phyloP scores from a whole-genome alignment of 257 asterid genomes.

The Solanum etuberosum region DNA sequence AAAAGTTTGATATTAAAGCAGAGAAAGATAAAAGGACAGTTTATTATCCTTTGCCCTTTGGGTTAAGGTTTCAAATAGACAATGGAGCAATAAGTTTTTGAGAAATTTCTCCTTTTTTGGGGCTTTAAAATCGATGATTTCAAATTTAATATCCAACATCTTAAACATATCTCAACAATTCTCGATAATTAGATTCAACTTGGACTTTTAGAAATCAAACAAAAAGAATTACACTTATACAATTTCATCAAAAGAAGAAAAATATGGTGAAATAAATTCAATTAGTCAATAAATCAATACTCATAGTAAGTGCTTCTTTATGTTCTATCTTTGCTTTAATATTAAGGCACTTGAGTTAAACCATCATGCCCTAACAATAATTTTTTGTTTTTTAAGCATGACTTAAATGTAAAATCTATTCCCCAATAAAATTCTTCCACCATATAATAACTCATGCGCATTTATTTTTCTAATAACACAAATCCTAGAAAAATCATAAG shows the following conservation, averaged over 20 bases:
- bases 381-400: not conserved
- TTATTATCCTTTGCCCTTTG: no score
- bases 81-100: no score
- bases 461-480: not conserved
- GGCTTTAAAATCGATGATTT: no score
- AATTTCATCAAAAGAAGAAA: not conserved
- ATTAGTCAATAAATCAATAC: not conserved
- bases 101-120: no score
- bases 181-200: no score
- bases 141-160: no score
- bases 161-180: no score
- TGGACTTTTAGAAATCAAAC: no score
- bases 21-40: no score
- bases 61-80: not conserved
- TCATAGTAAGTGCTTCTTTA: not conserved
- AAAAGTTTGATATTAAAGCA: no score
- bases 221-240: not conserved
- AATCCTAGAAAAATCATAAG: not conserved
- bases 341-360: not conserved
- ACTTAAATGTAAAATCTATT: not conserved
- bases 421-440: not conserved
- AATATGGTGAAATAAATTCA: not conserved
- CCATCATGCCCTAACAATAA: not conserved
- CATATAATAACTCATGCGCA: not conserved
- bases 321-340: not conserved